phyloP scores from a whole-genome alignment of 169 alveolate species.

The Cryptosporidium parvum region DNA sequence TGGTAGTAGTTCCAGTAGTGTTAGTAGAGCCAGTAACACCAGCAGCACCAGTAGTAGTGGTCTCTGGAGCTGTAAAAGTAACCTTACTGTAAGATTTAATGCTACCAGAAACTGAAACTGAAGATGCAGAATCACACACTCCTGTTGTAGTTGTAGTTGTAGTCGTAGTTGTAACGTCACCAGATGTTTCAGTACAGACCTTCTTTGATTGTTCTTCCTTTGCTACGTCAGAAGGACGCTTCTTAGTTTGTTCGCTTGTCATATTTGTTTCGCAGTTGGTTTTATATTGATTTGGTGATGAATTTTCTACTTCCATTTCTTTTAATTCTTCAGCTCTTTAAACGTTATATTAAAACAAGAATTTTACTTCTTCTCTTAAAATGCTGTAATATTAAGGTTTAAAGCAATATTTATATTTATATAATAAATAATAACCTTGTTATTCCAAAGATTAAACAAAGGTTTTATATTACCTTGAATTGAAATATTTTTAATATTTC shows the following conservation, averaged over 20 bases:
- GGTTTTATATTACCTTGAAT: background rate
- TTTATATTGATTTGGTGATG: slow-evolving; percentile 68
- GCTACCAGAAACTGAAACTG: background rate
- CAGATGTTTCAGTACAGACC: slow-evolving; percentile 32
- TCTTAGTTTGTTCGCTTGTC: slow-evolving; percentile 28
- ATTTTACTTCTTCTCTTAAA: background rate
- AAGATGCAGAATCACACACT: background rate
- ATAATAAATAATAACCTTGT: background rate
- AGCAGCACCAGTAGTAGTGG: background rate
- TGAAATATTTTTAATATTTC: background rate
- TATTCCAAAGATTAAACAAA: too few relatives aligned
- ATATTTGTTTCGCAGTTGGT: background rate
- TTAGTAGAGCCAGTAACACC: slow-evolving; percentile 2
- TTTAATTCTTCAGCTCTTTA: background rate
- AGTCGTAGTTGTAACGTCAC: background rate
- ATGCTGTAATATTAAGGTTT: too few relatives aligned
- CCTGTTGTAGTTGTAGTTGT: background rate
- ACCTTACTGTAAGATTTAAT: background rate
- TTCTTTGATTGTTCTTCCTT: slow-evolving; percentile 55
- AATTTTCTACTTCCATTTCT: slow-evolving; percentile 61
- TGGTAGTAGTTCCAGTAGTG: slow-evolving; percentile 19
- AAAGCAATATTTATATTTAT: too few relatives aligned
- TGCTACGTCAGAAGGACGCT: slow-evolving; percentile 75
- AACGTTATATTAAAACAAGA: background rate
- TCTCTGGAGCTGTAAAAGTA: background rate